These are phyloP conservation scores for Ustilago crameri DNA, from an alignment of 1,284 basidiomycete species.

Conservation along the genomic window DNA sequence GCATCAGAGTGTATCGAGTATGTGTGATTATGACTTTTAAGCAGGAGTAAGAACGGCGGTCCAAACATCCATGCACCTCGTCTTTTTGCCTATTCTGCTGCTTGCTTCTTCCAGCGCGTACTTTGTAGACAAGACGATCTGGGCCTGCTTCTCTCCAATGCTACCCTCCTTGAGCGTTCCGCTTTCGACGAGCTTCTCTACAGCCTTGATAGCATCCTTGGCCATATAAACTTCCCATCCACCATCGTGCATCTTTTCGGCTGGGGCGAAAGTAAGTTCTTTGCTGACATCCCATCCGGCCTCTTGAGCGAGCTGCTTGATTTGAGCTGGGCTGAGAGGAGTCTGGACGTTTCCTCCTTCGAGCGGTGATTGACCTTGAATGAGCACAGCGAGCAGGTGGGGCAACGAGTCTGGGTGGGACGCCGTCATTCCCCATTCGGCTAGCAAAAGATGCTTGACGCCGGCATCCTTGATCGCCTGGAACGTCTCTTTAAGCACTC, in stretches of 20 bases:
- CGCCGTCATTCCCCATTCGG: conserved; percentile 31
- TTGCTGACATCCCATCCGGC: conserved; percentile 22
- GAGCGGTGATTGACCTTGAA: conserved; percentile 26
- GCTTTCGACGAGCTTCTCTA: background rate
- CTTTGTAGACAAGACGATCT: conserved; percentile 18
- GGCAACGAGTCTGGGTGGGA: conserved; percentile 25
- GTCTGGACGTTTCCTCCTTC: conserved; percentile 15
- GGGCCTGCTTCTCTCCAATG: conserved; percentile 6
- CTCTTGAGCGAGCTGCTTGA: conserved; percentile 7
- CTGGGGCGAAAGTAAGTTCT: conserved; percentile 15
- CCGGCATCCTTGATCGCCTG: conserved; percentile 13
- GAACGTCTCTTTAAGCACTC: conserved; percentile 11
- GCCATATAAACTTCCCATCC: conserved; percentile 27
- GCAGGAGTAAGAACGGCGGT: conserved; percentile 22
- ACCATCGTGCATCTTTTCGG: conserved; percentile 23
- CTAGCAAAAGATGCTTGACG: conserved; percentile 24
- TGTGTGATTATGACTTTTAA: background rate
- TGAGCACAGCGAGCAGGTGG: conserved; percentile 20
- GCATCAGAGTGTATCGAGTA: too few species aligned
- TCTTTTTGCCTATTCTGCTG: conserved; percentile 1
- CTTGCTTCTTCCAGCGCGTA: conserved; percentile 24
- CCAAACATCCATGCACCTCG: conserved; percentile 36
- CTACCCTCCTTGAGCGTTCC: background rate
- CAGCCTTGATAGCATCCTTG: conserved; percentile 5
- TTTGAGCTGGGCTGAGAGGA: conserved; percentile 13